Evolutionary conservation across 202 grass and related monocot genomes (phyloP).

Genomic region (Miscanthus sacchariflorus): DNA sequence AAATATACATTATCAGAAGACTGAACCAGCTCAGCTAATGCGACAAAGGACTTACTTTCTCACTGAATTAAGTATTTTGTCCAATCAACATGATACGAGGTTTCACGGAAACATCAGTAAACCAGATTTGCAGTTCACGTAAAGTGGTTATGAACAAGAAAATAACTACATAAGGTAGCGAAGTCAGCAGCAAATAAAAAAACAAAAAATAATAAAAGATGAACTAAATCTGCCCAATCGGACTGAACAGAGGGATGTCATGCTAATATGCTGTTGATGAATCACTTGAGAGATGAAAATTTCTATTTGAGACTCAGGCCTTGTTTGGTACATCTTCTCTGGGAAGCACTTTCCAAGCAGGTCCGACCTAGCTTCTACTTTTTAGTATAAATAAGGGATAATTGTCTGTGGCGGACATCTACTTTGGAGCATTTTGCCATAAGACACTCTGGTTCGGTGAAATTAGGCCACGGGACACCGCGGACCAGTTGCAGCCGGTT

Average conservation of each 20-base stretch:
- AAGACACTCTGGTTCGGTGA: no score
- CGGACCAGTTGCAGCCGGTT: no score
- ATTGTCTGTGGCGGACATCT: no score
- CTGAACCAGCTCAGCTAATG: slow-evolving; percentile 31
- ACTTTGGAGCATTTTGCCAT: no score
- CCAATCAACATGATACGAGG: background rate
- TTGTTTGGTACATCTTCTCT: background rate
- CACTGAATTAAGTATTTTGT: background rate
- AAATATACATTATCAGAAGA: slow-evolving; percentile 36
- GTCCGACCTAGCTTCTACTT: background rate
- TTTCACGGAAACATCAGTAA: slow-evolving; percentile 4
- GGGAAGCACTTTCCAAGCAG: no score
- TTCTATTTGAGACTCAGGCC: background rate
- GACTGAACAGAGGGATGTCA: background rate
- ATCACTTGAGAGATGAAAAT: background rate
- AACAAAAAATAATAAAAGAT: background rate
- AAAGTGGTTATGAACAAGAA: slow-evolving; percentile 22
- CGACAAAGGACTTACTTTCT: background rate
- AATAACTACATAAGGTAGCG: background rate
- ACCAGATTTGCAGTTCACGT: slow-evolving; percentile 13
- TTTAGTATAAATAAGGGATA: background rate
- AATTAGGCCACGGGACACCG: no score
- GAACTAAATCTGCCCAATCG: background rate
- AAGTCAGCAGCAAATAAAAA: slow-evolving; percentile 33
- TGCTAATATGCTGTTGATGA: background rate